Evolutionary conservation across 495 filamentous ascomycete genomes (phyloP), one percentile per base, ranked within the genome.

Genomic region (Usnea hakonensis): DNA sequence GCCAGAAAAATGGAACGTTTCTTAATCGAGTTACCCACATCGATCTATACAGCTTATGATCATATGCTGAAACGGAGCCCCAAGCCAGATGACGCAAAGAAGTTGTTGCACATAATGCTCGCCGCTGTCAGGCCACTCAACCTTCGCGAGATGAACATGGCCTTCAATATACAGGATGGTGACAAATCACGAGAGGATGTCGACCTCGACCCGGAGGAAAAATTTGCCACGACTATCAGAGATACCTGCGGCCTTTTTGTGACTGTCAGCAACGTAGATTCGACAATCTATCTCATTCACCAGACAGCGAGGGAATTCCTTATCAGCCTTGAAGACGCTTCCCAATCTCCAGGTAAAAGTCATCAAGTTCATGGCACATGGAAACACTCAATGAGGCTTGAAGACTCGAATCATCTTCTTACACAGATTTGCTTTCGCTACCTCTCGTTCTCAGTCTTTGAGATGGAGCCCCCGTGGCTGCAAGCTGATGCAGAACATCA

Each of bases 201-300:
- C 21, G 40, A 67, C 13, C 55, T 73, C 9, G 33, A 69, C 1
- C 21, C 57, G 60, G 38, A 65, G 28, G 38, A 43, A 16, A n/a
- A 23, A 7, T 56, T 74, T 2, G 57, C 61, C 21, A 54, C 44
- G 19, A 63, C 60, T 23, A 63, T 81, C 3, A 73, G 71, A 44
- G 59, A 64, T 21, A 30, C 76, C n/a, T 79, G 75, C 54, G 72
- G 76, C 4, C 69, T 74, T 14, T 77, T 81, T 52, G 64, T 81
- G 5, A 69, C 68, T 21, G 64, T 77, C 2, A n/a, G n/a, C n/a
- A n/a, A n/a, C n/a, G 68, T 72, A 17, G 68, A 75, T 52, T 71
- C 68, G 9, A 70, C 66, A 26, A 63, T 79, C 28, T 76, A 74
- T 60, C 67, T 74, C 1, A 67, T 74, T 28, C 71, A 75, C 60